Evolutionary conservation across 148 eudicot genomes (phyloP), one percentile per base, ranked within the genome.

Genomic region (Arctostaphylos glauca): DNA sequence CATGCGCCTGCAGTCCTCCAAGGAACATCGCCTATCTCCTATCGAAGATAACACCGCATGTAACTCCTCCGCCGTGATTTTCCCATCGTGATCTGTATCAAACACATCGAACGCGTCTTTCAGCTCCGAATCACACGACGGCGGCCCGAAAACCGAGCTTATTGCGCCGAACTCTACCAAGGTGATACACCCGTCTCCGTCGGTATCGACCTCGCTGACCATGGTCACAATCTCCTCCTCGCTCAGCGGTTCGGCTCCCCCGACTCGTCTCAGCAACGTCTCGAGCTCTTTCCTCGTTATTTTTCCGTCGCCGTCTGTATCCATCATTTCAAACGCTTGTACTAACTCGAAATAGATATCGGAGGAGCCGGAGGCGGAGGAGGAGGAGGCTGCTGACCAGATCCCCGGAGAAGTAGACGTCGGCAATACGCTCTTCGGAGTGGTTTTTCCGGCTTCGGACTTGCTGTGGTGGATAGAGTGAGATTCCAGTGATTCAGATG

Each of bases 1-100:
- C 98, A 95, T 95, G 44, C 91, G 86, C 83, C 86, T 79, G 74
- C 97, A 95, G 0, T 95, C 98, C 25, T 90, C 96, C 66, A 95
- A 81, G 87, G 96, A 90, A 89, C 95, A 95, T 84, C 82, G 81
- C 0, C 75, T 90, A 50, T 84, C 98, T 0, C 97, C 96, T 4
- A 95, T 87, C 38, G 92, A 77, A 0, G 41, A 5, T 23, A 95
- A 89, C 19, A 90, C 98, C 46, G 52, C 76, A n/a, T 70, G 85
- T 3, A 95, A 78, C 85, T 95, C 98, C 80, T 86, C 93, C 84
- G 96, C 95, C 23, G 95, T 89, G 74, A 95, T 95, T 84, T 64
- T 82, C 0, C 98, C 98, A 78, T 95, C 97, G 23, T 87, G 87
- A 74, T 95, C 91, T 0, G 87, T 77, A 77, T 95, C 98, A 49